Conservation (phyloP, 2,329 filamentous ascomycete species). For the Clarireedia monteithiana region DNA sequence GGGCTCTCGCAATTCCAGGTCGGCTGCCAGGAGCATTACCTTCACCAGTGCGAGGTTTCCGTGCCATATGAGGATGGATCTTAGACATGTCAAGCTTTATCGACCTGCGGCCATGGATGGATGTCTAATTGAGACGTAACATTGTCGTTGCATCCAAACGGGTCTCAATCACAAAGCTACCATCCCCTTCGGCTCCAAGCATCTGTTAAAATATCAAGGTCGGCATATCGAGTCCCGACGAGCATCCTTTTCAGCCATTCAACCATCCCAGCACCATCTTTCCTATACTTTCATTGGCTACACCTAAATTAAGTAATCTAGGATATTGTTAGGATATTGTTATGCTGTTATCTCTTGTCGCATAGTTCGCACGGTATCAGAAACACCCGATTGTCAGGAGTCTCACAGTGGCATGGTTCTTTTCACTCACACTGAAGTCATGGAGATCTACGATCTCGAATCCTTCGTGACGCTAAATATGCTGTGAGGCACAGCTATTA, state of each 20-base stretch:
- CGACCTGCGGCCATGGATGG: neutral
- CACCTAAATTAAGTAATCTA: neutral
- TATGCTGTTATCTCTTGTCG: too few relatives aligned
- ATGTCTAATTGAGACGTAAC: neutral
- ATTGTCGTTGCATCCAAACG: neutral
- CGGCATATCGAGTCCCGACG: neutral
- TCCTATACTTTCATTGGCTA: neutral
- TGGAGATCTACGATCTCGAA: slow-evolving; percentile 5
- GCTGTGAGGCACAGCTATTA: neutral
- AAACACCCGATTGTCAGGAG: neutral
- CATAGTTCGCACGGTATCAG: slow-evolving; percentile 1
- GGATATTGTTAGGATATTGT: neutral
- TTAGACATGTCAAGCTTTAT: slow-evolving; percentile 3
- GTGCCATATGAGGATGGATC: neutral
- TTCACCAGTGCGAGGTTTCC: neutral
- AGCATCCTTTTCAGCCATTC: neutral
- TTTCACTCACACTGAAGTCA: neutral
- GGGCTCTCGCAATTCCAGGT: neutral
- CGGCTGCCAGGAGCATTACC: neutral
- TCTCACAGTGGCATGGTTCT: neutral
- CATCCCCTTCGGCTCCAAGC: neutral
- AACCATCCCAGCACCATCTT: neutral
- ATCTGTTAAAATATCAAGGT: neutral
- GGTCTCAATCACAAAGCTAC: neutral
- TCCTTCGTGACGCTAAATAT: neutral